Conservation (phyloP, 2,329 filamentous ascomycete species). For the Sphaerostilbella broomeana region DNA sequence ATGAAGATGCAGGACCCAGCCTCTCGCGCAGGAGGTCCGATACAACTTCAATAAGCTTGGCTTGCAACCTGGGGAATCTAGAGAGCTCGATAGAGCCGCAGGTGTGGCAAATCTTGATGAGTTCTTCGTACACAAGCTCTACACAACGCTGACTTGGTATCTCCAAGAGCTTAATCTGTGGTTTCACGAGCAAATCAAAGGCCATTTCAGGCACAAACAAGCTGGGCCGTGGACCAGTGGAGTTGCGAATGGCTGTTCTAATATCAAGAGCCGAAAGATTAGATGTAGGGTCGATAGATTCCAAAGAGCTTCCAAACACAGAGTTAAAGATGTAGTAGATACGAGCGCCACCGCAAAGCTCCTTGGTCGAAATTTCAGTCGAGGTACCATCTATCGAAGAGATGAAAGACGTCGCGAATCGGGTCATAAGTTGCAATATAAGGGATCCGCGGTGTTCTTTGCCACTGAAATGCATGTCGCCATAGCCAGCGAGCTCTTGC, state of each 20-base stretch:
- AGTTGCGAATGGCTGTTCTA: slow-evolving; percentile 94
- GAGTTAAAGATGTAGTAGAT: slow-evolving; percentile 99
- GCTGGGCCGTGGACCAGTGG: slow-evolving; percentile 89
- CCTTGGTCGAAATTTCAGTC: slow-evolving; percentile 97
- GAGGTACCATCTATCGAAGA: slow-evolving; percentile 98
- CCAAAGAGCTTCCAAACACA: slow-evolving; percentile 92
- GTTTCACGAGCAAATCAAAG: slow-evolving; percentile 95
- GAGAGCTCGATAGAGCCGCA: slow-evolving; percentile 93
- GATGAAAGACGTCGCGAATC: slow-evolving; percentile 95
- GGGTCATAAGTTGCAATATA: slow-evolving; percentile 95
- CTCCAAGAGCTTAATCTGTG: slow-evolving; percentile 95
- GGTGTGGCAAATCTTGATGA: slow-evolving; percentile 99
- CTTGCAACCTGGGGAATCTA: slow-evolving; percentile 86
- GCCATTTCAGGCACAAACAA: slow-evolving; percentile 96
- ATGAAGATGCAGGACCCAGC: slow-evolving; percentile 78
- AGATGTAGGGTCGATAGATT: slow-evolving; percentile 91
- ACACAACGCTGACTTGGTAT: slow-evolving; percentile 93
- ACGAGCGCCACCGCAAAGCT: slow-evolving; percentile 86
- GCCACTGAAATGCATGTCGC: slow-evolving; percentile 94
- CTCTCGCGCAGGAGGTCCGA: slow-evolving; percentile 91
- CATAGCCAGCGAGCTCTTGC: slow-evolving; percentile 95
- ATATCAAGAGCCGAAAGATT: slow-evolving; percentile 95
- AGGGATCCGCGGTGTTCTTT: slow-evolving; percentile 94
- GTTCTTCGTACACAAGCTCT: slow-evolving; percentile 94
- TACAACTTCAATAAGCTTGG: slow-evolving; percentile 95